Conservation (phyloP, 2,329 filamentous ascomycete species). For the Penicillium sp. region DNA sequence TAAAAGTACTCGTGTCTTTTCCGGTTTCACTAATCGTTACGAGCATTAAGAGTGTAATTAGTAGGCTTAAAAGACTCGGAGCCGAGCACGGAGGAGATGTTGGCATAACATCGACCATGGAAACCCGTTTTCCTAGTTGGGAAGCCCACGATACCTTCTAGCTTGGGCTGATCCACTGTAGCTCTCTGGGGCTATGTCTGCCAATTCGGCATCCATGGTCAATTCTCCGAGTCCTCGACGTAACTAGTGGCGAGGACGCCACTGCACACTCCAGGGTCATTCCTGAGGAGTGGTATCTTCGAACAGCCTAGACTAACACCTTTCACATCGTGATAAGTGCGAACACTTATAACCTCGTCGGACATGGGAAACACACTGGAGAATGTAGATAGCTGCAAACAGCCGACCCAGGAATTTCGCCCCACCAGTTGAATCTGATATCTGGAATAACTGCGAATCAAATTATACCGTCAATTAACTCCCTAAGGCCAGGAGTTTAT, state of each 20-base stretch:
- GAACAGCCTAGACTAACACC: too few species aligned
- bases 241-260: conserved; percentile 6
- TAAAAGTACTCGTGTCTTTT: too few species aligned
- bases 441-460: not conserved
- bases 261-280: not conserved
- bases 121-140: not conserved
- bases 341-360: not conserved
- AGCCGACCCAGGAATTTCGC: not conserved
- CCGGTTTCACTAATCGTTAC: too few species aligned
- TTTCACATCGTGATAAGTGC: too few species aligned
- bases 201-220: not conserved
- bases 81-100: not conserved
- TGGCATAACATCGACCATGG: not conserved
- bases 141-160: not conserved
- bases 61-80: not conserved
- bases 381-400: not conserved
- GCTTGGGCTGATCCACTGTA: not conserved
- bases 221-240: conserved; percentile 3
- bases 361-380: not conserved
- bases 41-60: too few species aligned
- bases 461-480: not conserved
- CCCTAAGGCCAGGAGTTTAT: not conserved
- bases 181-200: not conserved
- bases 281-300: too few species aligned
- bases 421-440: conserved; percentile 5